Evolutionary conservation across 495 filamentous ascomycete species (phyloP).

Genomic region (Aspergillus carlsbadensis): DNA sequence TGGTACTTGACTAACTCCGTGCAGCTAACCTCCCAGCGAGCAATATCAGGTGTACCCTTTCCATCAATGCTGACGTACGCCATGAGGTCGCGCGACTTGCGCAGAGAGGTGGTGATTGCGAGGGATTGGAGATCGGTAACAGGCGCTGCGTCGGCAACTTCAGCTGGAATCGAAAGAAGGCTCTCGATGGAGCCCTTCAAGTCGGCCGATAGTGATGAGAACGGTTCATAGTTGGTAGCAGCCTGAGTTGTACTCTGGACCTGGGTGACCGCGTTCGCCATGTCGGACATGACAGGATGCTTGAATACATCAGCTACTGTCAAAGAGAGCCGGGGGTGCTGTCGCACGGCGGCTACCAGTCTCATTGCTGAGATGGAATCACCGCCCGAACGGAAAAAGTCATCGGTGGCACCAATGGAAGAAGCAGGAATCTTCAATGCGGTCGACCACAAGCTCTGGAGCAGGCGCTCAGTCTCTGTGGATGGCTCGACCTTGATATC

Average conservation of each 20-base stretch:
- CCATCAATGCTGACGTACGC: constrained; percentile 47
- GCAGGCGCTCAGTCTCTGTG: constrained; percentile 3
- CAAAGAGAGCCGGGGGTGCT: constrained; percentile 15
- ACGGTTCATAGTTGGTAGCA: not conserved
- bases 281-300: constrained; percentile 32
- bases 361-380: constrained; percentile 43
- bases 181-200: not conserved
- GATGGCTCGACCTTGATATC: constrained; percentile 3
- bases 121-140: constrained; percentile 50
- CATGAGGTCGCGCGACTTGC: constrained; percentile 23
- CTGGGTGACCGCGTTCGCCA: constrained; percentile 32
- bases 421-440: constrained; percentile 1
- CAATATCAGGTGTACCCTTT: constrained; percentile 27
- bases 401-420: constrained; percentile 21
- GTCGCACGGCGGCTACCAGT: constrained; percentile 17
- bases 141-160: constrained; percentile 40
- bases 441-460: constrained; percentile 5
- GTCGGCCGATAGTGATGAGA: not conserved
- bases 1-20: constrained; percentile 32
- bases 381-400: constrained; percentile 41
- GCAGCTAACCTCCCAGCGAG: constrained; percentile 25
- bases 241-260: not conserved
- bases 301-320: constrained; percentile 38
- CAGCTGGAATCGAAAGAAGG: constrained; percentile 25
- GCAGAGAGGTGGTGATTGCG: constrained; percentile 50